A percentile compares a stretch with the other conserved stretches of the same genome.
These are phyloP conservation scores for Boletus edulis DNA, from an alignment of 768 basidiomycete genomes.

Conservation along the genomic window DNA sequence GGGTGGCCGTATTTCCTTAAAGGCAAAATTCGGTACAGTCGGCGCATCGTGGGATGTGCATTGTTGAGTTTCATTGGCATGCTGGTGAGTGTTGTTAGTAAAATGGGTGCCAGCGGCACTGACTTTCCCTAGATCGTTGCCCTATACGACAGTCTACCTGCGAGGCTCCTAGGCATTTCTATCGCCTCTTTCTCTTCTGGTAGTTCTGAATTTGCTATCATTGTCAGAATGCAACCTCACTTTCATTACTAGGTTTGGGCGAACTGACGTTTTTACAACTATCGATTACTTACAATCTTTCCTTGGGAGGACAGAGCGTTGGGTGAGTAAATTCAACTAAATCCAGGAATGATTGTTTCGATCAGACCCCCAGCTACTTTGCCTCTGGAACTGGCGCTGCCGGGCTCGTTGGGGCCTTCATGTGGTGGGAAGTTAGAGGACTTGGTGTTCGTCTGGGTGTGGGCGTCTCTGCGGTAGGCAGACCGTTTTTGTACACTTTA, in stretches of 20 bases:
- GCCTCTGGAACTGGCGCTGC: conserved; percentile 94
- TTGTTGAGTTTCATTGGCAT: conserved; percentile 77
- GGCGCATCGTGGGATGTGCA: conserved; percentile 74
- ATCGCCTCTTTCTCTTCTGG: conserved; percentile 88
- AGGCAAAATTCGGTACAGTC: conserved; percentile 79
- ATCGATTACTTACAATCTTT: conserved; percentile 77
- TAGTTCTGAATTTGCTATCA: conserved; percentile 23
- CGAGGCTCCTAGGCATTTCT: conserved; percentile 77
- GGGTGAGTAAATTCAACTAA: conserved; percentile 47
- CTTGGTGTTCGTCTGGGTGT: conserved; percentile 84
- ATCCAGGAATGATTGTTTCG: not conserved
- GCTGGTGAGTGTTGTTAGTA: conserved; percentile 55
- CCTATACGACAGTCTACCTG: conserved; percentile 56
- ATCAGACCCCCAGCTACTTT: conserved; percentile 62
- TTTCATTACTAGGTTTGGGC: conserved; percentile 65
- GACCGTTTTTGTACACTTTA: not conserved
- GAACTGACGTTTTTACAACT: conserved; percentile 94
- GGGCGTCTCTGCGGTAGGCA: conserved; percentile 73
- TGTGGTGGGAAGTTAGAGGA: conserved; percentile 93
- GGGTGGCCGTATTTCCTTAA: conserved; percentile 91
- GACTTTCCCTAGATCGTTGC: conserved; percentile 66
- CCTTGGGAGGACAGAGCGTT: conserved; percentile 74
- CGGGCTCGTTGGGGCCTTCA: conserved; percentile 84
- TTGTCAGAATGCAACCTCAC: conserved; percentile 2
- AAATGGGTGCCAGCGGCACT: not conserved